phyloP scores from a whole-genome alignment of 306 rosid genomes.

The Lathyrus sativus region DNA sequence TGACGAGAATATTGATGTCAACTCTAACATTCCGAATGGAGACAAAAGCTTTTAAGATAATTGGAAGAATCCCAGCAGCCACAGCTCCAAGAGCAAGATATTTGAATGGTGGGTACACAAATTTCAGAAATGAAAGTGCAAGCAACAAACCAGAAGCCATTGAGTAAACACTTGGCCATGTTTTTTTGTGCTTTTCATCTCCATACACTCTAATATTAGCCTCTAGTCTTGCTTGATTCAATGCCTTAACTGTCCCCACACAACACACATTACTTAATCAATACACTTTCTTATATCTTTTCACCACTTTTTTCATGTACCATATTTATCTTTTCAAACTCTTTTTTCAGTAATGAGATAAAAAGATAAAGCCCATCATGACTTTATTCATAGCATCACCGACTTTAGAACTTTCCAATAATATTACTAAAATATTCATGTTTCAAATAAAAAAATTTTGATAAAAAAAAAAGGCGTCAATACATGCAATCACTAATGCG shows the following conservation, averaged over 20 bases:
- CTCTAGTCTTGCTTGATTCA: conserved; percentile 78
- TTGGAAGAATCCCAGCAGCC: conserved; percentile 57
- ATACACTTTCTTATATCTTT: background rate
- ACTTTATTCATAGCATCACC: no score
- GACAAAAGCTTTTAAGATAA: conserved; percentile 51
- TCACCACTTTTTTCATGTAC: background rate
- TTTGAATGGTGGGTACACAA: conserved; percentile 50
- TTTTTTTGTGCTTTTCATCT: conserved; percentile 46
- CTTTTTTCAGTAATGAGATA: background rate
- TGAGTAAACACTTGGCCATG: conserved; percentile 85
- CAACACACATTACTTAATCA: background rate
- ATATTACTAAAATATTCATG: no score
- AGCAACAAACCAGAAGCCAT: conserved; percentile 63
- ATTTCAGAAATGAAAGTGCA: conserved; percentile 60
- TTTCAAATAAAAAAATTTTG: no score
- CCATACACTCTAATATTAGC: conserved; percentile 73
- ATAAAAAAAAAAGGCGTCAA: no score
- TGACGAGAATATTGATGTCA: conserved; percentile 75
- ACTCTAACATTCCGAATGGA: conserved; percentile 60
- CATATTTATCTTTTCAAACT: background rate
- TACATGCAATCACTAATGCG: no score
- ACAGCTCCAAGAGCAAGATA: conserved; percentile 83
- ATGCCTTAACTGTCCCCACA: conserved; percentile 69
- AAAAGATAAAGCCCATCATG: conserved; percentile 11
- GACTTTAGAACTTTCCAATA: no score